Conservation (phyloP, 495 filamentous ascomycete species). For the Podospora pseudoanserina region DNA sequence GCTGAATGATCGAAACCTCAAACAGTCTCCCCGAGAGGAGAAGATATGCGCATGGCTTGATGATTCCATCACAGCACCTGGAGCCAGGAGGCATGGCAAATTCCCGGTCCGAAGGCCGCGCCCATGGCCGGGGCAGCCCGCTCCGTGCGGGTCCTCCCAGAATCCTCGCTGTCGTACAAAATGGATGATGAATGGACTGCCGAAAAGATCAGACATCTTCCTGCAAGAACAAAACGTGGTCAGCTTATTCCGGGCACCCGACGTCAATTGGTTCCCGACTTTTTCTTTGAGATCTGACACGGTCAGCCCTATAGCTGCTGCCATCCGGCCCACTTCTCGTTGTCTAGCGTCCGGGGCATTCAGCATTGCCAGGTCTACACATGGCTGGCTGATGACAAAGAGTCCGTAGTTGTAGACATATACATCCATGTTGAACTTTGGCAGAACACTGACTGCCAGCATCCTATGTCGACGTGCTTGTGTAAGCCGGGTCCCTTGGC, state of each 20-base stretch:
- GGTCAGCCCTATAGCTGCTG: neutral
- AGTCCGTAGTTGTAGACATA: neutral
- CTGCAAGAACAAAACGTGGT: neutral
- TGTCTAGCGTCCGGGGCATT: neutral
- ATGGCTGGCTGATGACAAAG: neutral
- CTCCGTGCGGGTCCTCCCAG: neutral
- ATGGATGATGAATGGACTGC: neutral
- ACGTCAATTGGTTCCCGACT: neutral
- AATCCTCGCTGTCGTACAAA: slow-evolving; percentile 1
- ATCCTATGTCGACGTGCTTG: neutral
- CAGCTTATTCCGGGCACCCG: neutral
- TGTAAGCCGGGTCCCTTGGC: neutral
- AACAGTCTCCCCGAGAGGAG: neutral
- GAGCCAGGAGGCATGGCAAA: neutral
- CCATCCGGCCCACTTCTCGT: neutral
- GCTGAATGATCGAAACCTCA: slow-evolving; percentile 4
- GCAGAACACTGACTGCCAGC: too few relatives aligned
- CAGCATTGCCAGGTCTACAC: neutral
- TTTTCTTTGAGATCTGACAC: neutral
- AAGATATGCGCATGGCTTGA: neutral
- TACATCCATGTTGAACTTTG: neutral
- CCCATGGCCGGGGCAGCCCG: too few relatives aligned
- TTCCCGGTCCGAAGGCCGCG: neutral
- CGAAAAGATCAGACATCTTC: neutral
- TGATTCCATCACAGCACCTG: neutral